A percentile compares a stretch with the other conserved stretches of the same genome.
phyloP scores from a whole-genome alignment of 2,329 filamentous ascomycete genomes.

The Anthostomella pinea region DNA sequence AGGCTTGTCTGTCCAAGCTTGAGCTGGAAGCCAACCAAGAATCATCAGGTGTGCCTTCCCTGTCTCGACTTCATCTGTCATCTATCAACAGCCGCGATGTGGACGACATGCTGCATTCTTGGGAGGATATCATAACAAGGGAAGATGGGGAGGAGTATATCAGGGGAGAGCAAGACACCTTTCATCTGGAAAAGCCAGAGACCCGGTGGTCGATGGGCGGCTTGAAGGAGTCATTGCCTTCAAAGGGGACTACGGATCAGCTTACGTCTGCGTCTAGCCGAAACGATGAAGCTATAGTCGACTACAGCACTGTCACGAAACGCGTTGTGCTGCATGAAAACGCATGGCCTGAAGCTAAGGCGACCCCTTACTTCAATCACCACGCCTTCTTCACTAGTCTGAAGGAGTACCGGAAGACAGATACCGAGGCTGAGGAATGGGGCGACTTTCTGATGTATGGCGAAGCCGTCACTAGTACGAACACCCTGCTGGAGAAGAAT shows the following conservation, averaged over 20 bases:
- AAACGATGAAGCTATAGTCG: slow-evolving; percentile 59
- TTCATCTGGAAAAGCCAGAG: slow-evolving; percentile 68
- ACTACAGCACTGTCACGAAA: slow-evolving; percentile 74
- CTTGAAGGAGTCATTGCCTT: slow-evolving; percentile 51
- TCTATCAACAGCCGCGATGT: slow-evolving; percentile 63
- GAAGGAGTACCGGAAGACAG: slow-evolving; percentile 59
- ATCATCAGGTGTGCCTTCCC: slow-evolving; percentile 66
- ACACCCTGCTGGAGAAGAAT: slow-evolving; percentile 91
- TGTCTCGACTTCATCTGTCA: slow-evolving; percentile 81
- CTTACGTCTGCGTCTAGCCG: slow-evolving; percentile 22
- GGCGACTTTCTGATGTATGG: slow-evolving; percentile 80
- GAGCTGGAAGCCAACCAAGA: slow-evolving; percentile 75
- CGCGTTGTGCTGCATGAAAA: slow-evolving; percentile 70
- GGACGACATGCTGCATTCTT: slow-evolving; percentile 63
- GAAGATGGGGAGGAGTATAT: slow-evolving; percentile 70
- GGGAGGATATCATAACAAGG: slow-evolving; percentile 64
- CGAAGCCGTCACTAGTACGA: slow-evolving; percentile 91
- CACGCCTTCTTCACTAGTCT: slow-evolving; percentile 73
- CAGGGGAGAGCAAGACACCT: slow-evolving; percentile 77
- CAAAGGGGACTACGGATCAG: slow-evolving; percentile 29
- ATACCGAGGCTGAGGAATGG: slow-evolving; percentile 61
- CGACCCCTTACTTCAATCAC: slow-evolving; percentile 86
- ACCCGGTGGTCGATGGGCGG: slow-evolving; percentile 57
- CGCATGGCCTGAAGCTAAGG: slow-evolving; percentile 63
- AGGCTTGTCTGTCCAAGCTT: slow-evolving; percentile 74